Evolutionary conservation across 352 stramenopile species (phyloP).

Genomic region (Detonula confervacea): DNA sequence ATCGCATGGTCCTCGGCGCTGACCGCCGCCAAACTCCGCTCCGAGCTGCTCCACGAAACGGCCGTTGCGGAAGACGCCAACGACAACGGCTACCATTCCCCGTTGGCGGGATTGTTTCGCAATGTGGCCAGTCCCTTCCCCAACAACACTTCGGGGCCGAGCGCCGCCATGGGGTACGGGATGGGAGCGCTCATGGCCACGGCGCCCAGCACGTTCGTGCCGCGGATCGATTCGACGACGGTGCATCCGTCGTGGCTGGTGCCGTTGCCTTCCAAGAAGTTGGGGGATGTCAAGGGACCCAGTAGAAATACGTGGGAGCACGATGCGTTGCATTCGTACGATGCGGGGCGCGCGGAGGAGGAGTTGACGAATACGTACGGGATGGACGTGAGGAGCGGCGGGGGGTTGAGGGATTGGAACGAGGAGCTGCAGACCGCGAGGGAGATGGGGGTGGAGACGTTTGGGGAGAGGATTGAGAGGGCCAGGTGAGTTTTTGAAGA

Average conservation of each 20-base stretch:
- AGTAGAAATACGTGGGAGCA: constrained; percentile 47
- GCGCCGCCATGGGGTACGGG: not conserved
- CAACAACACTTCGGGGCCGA: constrained; percentile 41
- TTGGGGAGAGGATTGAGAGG: constrained; percentile 92
- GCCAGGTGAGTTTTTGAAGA: constrained; percentile 83
- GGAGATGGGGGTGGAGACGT: constrained; percentile 84
- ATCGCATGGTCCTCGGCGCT: constrained; percentile 32
- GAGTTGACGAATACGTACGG: constrained; percentile 90
- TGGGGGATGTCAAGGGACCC: constrained; percentile 16
- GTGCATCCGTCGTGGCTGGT: constrained; percentile 76
- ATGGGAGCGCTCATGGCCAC: constrained; percentile 3
- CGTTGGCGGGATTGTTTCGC: constrained; percentile 40
- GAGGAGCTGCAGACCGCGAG: constrained; percentile 93
- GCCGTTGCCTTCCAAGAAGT: constrained; percentile 34
- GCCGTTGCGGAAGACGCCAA: constrained; percentile 32
- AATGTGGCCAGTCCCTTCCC: constrained; percentile 18
- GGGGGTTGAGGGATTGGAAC: constrained; percentile 95
- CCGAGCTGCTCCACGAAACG: constrained; percentile 36
- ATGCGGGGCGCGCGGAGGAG: constrained; percentile 90
- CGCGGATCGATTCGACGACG: constrained; percentile 64
- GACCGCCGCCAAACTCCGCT: constrained; percentile 43
- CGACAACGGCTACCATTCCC: no score
- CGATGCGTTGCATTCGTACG: constrained; percentile 62
- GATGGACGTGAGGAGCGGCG: constrained; percentile 91
- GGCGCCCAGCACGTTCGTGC: constrained; percentile 31